These are phyloP conservation scores for Prunus mira DNA, from an alignment of 306 rosid species.

Conservation along the genomic window DNA sequence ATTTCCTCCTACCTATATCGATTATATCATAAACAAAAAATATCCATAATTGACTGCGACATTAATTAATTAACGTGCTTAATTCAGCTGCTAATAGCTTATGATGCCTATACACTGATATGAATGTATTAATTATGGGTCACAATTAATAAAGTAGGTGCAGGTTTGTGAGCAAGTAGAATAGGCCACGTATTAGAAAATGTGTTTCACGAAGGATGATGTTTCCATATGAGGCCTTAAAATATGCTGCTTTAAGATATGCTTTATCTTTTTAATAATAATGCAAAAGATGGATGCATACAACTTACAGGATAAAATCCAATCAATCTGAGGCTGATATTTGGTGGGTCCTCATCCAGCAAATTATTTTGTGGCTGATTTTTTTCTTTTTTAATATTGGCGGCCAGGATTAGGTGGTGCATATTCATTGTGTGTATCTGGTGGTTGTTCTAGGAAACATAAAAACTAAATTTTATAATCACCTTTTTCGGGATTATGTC, in stretches of 20 bases:
- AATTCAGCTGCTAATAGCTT: not conserved
- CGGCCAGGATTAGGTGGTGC: conserved; percentile 16
- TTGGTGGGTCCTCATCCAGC: conserved; percentile 15
- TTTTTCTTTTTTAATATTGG: not conserved
- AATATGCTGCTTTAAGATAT: not conserved
- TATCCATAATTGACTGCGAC: not conserved
- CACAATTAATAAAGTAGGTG: not conserved
- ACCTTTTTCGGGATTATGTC: not conserved
- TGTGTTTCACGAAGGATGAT: not conserved
- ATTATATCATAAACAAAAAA: too few relatives aligned
- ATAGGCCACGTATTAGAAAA: not conserved
- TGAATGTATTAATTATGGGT: too few relatives aligned
- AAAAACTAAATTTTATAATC: not conserved
- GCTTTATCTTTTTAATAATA: not conserved
- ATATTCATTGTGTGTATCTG: not conserved
- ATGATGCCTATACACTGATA: too few relatives aligned
- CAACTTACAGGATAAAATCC: not conserved
- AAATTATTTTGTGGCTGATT: not conserved
- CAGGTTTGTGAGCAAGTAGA: not conserved
- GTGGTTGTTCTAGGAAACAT: conserved; percentile 23
- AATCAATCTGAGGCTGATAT: not conserved
- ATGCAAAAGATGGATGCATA: not conserved
- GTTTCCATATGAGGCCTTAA: not conserved
- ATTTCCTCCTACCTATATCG: too few relatives aligned
- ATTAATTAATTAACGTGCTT: not conserved